Conservation (phyloP, 1,284 basidiomycete genomes). For the Fistulinella cinereoalba region DNA sequence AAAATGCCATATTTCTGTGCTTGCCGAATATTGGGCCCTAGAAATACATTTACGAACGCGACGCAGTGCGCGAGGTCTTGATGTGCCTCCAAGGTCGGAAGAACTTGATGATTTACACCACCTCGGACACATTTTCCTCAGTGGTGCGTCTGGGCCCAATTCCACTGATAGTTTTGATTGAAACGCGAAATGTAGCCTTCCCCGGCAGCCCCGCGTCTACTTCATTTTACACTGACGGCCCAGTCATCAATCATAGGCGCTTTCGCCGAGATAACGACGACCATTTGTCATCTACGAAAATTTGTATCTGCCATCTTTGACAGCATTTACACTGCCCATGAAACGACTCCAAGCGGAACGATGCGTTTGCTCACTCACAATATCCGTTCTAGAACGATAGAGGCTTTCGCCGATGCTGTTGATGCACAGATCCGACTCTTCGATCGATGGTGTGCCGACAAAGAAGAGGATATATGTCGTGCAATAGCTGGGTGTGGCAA, state of each 20-base stretch:
- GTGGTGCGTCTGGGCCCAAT: conserved; percentile 23
- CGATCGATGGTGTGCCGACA: conserved; percentile 66
- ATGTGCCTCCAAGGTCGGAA: conserved; percentile 68
- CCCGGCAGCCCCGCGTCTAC: conserved; percentile 52
- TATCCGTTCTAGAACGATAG: conserved; percentile 56
- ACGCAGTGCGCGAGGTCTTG: conserved; percentile 70
- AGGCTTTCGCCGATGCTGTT: conserved; percentile 79
- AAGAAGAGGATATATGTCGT: conserved; percentile 63
- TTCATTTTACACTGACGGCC: conserved; percentile 61
- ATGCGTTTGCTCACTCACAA: conserved; percentile 20
- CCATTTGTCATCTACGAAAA: conserved; percentile 56
- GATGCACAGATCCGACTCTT: conserved; percentile 56
- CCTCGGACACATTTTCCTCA: conserved; percentile 38
- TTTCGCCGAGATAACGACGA: conserved; percentile 56
- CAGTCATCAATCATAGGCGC: conserved; percentile 60
- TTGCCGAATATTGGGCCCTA: conserved; percentile 23
- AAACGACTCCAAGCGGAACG: conserved; percentile 19
- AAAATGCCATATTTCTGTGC: too few species aligned
- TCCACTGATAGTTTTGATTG: not conserved
- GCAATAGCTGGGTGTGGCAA: conserved; percentile 46
- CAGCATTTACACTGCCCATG: conserved; percentile 22
- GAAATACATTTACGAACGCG: conserved; percentile 68
- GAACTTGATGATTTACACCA: conserved; percentile 55
- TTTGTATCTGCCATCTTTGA: conserved; percentile 51
- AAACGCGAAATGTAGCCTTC: conserved; percentile 41